A percentile compares a stretch with the other conserved stretches of the same genome.
These are phyloP conservation scores for Melampsora americana DNA, from an alignment of 1,284 basidiomycete species.

Conservation along the genomic window DNA sequence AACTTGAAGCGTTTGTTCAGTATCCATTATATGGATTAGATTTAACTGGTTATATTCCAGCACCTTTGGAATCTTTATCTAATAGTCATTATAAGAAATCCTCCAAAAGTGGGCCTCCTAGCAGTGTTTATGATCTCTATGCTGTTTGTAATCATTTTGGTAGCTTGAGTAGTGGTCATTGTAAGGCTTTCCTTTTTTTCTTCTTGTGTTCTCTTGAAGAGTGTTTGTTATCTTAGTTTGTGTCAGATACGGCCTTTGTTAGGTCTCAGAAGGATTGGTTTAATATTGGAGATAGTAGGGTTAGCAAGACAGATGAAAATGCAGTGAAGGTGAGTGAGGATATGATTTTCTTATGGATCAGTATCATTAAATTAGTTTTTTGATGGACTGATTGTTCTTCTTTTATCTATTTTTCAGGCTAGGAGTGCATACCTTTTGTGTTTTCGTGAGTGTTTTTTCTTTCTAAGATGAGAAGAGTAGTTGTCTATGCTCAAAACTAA, in stretches of 20 bases:
- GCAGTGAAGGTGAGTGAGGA: slow-evolving; percentile 20
- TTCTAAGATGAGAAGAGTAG: neutral
- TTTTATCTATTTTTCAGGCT: slow-evolving; percentile 23
- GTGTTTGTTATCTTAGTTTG: neutral
- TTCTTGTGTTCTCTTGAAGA: neutral
- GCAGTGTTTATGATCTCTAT: slow-evolving; percentile 55
- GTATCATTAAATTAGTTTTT: neutral
- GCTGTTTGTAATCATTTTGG: slow-evolving; percentile 56
- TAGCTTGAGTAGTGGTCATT: slow-evolving; percentile 52
- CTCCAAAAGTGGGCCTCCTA: slow-evolving; percentile 47
- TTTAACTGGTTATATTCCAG: slow-evolving; percentile 85
- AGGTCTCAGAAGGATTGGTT: slow-evolving; percentile 44
- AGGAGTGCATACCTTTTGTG: slow-evolving; percentile 40
- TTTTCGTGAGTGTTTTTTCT: slow-evolving; percentile 21
- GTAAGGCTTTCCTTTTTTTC: slow-evolving; percentile 29
- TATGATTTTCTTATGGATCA: neutral
- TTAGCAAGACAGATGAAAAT: slow-evolving; percentile 40
- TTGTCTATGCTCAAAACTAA: no score
- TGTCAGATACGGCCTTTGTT: slow-evolving; percentile 42
- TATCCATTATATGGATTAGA: slow-evolving; percentile 82
- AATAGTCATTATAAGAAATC: slow-evolving; percentile 31
- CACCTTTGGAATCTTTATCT: slow-evolving; percentile 52
- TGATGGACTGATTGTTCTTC: neutral
- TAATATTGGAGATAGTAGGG: slow-evolving; percentile 44
- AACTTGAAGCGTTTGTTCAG: slow-evolving; percentile 60